Conservation (phyloP, 805 yeast species). For the Saccharomyces jurei region DNA sequence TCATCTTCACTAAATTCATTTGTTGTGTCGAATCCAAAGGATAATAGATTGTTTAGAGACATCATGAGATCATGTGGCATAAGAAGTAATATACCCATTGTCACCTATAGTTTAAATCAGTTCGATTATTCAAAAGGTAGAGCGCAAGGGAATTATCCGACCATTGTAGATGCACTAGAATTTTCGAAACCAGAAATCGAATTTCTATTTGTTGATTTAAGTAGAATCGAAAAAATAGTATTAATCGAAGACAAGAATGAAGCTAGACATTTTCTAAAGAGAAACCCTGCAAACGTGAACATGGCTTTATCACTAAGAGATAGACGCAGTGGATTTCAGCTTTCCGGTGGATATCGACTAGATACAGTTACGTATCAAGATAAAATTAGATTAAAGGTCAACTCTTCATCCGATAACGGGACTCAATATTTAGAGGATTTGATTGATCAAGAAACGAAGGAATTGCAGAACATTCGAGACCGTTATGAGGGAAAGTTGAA, state of each 20-base stretch:
- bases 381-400: slow-evolving; percentile 15
- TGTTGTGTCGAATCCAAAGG: slow-evolving; percentile 57
- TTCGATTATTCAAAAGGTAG: slow-evolving; percentile 44
- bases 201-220: slow-evolving; percentile 56
- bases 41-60: slow-evolving; percentile 38
- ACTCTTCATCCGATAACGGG: slow-evolving; percentile 16
- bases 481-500: slow-evolving; percentile 7
- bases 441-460: slow-evolving; percentile 13
- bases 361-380: slow-evolving; percentile 46
- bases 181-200: slow-evolving; percentile 47
- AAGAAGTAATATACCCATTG: slow-evolving; percentile 43
- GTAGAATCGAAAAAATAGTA: slow-evolving; percentile 50
- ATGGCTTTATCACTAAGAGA: slow-evolving; percentile 38
- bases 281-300: slow-evolving; percentile 34
- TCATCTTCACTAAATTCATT: slow-evolving; percentile 49
- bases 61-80: slow-evolving; percentile 30
- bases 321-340: slow-evolving; percentile 37
- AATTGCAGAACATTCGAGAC: slow-evolving; percentile 24
- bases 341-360: slow-evolving; percentile 40
- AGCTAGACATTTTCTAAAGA: slow-evolving; percentile 41
- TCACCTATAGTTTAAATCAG: slow-evolving; percentile 17
- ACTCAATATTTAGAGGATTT: slow-evolving; percentile 14
- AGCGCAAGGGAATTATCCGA: slow-evolving; percentile 36
- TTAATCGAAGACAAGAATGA: slow-evolving; percentile 43
- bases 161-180: slow-evolving; percentile 54